Percentiles rank a stretch among this genome's conserved stretches.
Evolutionary conservation across 2,329 filamentous ascomycete genomes (phyloP).

Genomic region (Cladosporium austrohemisphaericum): DNA sequence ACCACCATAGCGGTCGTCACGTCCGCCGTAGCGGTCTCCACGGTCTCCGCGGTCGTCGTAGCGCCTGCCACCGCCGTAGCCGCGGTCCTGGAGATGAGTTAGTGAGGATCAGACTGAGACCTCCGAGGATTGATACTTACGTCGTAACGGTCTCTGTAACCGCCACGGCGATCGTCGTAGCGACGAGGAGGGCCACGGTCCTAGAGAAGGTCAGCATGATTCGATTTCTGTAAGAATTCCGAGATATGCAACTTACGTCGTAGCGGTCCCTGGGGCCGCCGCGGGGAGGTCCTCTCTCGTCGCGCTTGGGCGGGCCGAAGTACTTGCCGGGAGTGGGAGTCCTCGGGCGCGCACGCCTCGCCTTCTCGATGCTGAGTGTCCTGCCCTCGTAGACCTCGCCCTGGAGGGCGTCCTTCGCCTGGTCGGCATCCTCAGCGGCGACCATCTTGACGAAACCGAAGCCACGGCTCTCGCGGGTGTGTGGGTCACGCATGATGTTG

Average conservation of each 20-base stretch:
- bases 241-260: slow-evolving; percentile 33
- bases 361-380: slow-evolving; percentile 97
- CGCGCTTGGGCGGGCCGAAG: slow-evolving; percentile 96
- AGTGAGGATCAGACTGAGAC: neutral
- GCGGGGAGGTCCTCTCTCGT: slow-evolving; percentile 4
- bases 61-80: slow-evolving; percentile 58
- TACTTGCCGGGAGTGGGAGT: slow-evolving; percentile 98
- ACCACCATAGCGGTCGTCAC: slow-evolving; percentile 16
- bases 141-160: slow-evolving; percentile 57
- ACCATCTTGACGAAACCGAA: slow-evolving; percentile 99
- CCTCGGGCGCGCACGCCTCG: slow-evolving; percentile 86
- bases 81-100: slow-evolving; percentile 53
- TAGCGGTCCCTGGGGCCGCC: slow-evolving; percentile 37
- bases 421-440: slow-evolving; percentile 89
- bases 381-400: slow-evolving; percentile 93
- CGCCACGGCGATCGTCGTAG: slow-evolving; percentile 46
- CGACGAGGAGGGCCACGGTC: slow-evolving; percentile 41
- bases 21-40: slow-evolving; percentile 23
- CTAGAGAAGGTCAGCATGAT: slow-evolving; percentile 17
- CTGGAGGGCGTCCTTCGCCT: slow-evolving; percentile 92
- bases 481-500: slow-evolving; percentile 98
- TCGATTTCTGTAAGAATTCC: neutral
- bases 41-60: slow-evolving; percentile 42
- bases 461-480: slow-evolving; percentile 96
- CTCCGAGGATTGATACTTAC: neutral